Evolutionary conservation across 352 stramenopile species (phyloP).

Genomic region (Achlya hypogyna): DNA sequence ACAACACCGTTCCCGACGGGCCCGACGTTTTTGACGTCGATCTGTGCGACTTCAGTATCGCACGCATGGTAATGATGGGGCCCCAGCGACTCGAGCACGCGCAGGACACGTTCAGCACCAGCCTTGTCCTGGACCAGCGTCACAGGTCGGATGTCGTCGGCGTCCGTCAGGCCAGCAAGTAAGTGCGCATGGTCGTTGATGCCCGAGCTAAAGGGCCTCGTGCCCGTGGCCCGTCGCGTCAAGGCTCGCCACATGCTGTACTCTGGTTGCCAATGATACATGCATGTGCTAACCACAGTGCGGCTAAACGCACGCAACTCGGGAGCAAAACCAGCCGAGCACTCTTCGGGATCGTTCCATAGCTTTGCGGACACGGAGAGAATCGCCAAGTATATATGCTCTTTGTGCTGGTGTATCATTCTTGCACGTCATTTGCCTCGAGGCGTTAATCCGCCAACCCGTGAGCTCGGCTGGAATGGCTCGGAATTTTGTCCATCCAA

Average conservation of each 20-base stretch:
- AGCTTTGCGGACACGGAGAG: no score
- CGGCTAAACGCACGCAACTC: no score
- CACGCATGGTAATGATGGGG: slow-evolving; percentile 87
- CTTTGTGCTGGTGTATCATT: no score
- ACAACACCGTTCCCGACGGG: slow-evolving; percentile 96
- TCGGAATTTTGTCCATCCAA: no score
- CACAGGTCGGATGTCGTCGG: slow-evolving; percentile 52
- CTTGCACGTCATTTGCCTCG: no score
- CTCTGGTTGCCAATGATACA: neutral
- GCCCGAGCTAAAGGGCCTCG: neutral
- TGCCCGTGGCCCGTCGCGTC: no score
- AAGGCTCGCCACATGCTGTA: neutral
- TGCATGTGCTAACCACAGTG: neutral
- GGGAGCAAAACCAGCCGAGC: no score
- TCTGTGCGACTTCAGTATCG: slow-evolving; percentile 97
- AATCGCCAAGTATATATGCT: no score
- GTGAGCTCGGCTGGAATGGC: no score
- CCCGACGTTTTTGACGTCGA: slow-evolving; percentile 91
- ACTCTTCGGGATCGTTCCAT: no score
- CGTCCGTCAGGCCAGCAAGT: slow-evolving; percentile 45
- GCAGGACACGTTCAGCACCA: slow-evolving; percentile 50
- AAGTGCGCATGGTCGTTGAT: slow-evolving; percentile 28
- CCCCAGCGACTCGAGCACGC: slow-evolving; percentile 42
- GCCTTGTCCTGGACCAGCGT: slow-evolving; percentile 73
- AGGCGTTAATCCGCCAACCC: no score